phyloP scores from a whole-genome alignment of 106 monocot genomes.

The Amphibolis antarctica region DNA sequence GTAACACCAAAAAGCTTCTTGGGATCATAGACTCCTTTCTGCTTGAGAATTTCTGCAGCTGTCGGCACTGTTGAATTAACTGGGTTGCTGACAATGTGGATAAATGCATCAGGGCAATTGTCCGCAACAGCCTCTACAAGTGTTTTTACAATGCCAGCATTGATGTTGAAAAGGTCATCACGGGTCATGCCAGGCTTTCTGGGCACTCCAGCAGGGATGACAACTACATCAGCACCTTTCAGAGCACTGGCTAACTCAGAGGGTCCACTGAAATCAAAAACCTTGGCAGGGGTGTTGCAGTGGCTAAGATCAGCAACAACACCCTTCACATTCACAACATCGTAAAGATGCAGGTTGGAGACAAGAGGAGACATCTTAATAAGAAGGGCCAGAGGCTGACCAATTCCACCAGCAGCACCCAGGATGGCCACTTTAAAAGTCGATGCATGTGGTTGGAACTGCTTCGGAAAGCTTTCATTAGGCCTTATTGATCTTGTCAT shows the following conservation, averaged over 20 bases:
- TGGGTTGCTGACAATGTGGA: constrained; percentile 64
- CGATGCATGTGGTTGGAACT: constrained; percentile 20
- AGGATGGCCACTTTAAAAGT: constrained; percentile 42
- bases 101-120: constrained; percentile 46
- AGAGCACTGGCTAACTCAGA: constrained; percentile 33
- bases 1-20: constrained; percentile 63
- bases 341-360: constrained; percentile 47
- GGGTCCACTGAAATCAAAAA: constrained; percentile 45
- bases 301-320: constrained; percentile 43
- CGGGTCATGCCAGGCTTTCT: constrained; percentile 58
- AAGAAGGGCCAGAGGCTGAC: constrained; percentile 48
- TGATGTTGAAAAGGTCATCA: constrained; percentile 47
- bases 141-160: constrained; percentile 40
- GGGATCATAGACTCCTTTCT: constrained; percentile 43
- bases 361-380: constrained; percentile 69
- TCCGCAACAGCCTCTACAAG: constrained; percentile 53
- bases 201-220: constrained; percentile 62
- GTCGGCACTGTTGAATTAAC: constrained; percentile 71
- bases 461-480: constrained; percentile 6
- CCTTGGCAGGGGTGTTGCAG: constrained; percentile 45
- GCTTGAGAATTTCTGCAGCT: constrained; percentile 46
- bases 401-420: constrained; percentile 50
- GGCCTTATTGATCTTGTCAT: constrained; percentile 8
- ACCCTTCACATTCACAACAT: constrained; percentile 47
- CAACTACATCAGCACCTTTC: constrained; percentile 51